A percentile compares a stretch with the other conserved stretches of the same genome.
Conservation (phyloP, 768 basidiomycete genomes). For the Rossbeevera mucosa region DNA sequence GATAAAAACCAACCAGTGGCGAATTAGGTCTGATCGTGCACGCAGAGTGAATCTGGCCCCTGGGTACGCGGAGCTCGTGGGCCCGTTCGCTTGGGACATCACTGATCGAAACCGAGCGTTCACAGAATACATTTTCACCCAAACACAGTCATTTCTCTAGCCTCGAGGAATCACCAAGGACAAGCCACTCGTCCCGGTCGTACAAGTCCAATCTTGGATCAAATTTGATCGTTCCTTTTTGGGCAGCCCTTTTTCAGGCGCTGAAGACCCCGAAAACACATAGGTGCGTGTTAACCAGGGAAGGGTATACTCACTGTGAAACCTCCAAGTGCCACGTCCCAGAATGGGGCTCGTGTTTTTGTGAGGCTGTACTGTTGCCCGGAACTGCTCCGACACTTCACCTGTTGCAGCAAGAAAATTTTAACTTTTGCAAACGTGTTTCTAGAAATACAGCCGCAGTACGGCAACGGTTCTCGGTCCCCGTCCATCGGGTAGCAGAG, state of each 20-base stretch:
- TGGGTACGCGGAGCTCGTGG: slow-evolving; percentile 34
- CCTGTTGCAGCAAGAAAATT: slow-evolving; percentile 12
- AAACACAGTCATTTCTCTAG: slow-evolving; percentile 1
- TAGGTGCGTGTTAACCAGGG: slow-evolving; percentile 25
- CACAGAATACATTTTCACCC: slow-evolving; percentile 25
- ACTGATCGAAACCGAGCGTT: slow-evolving; percentile 31
- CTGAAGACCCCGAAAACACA: slow-evolving; percentile 27
- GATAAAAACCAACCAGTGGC: slow-evolving; percentile 22
- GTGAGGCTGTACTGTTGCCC: slow-evolving; percentile 18
- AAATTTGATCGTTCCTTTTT: slow-evolving; percentile 42
- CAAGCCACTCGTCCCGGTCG: slow-evolving; percentile 18
- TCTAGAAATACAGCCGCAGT: slow-evolving; percentile 6
- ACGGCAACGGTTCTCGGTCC: slow-evolving; percentile 6
- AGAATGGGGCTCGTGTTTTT: slow-evolving; percentile 18
- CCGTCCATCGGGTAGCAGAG: slow-evolving; percentile 7
- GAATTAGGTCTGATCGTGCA: slow-evolving; percentile 33
- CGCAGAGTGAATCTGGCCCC: slow-evolving; percentile 23
- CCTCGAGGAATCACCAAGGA: slow-evolving; percentile 41
- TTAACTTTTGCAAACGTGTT: slow-evolving; percentile 10
- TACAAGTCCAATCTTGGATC: slow-evolving; percentile 32
- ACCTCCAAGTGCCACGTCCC: slow-evolving; percentile 10
- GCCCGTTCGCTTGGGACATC: slow-evolving; percentile 23
- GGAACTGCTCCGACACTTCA: slow-evolving; percentile 8
- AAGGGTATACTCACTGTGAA: slow-evolving; percentile 30
- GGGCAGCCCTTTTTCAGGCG: slow-evolving; percentile 30